Conservation (phyloP, 208 protist genomes). For the Trichomonas tenax region DNA sequence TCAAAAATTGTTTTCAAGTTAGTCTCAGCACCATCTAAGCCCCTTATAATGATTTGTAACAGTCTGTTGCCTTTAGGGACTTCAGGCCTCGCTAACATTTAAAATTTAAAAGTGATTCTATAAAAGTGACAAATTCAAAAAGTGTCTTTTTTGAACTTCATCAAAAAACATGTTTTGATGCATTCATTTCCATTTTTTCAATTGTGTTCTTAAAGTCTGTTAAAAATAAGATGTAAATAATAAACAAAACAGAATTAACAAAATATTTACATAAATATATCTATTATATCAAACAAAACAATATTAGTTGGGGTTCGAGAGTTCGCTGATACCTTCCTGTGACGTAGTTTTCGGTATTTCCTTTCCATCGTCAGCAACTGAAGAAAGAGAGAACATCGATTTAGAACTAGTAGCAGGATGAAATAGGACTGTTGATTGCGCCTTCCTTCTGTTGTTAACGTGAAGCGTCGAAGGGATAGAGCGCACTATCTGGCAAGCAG, state of each 20-base stretch:
- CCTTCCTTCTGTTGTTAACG: not conserved
- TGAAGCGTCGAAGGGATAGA: not conserved
- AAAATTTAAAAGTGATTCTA: too few species aligned
- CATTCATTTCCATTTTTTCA: too few species aligned
- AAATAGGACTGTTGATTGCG: not conserved
- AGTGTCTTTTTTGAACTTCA: too few species aligned
- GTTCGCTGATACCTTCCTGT: not conserved
- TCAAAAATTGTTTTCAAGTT: not conserved
- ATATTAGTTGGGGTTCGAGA: not conserved
- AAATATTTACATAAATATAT: too few species aligned
- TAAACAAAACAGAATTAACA: too few species aligned
- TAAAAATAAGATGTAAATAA: too few species aligned
- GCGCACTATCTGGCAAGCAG: not conserved
- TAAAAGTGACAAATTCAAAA: too few species aligned
- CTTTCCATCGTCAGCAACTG: not conserved
- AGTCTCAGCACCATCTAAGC: not conserved
- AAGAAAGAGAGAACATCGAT: not conserved
- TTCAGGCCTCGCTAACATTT: not conserved
- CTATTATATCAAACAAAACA: too few species aligned
- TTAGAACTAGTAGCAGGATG: not conserved
- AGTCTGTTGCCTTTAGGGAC: not conserved
- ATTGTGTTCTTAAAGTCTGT: too few species aligned
- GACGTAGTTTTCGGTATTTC: not conserved
- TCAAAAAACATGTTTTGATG: too few species aligned
- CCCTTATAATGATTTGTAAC: not conserved